A percentile compares a stretch with the other conserved stretches of the same genome.
These are phyloP conservation scores for Sordariomycetes sp. DNA, from an alignment of 2,329 filamentous ascomycete species.

Conservation along the genomic window DNA sequence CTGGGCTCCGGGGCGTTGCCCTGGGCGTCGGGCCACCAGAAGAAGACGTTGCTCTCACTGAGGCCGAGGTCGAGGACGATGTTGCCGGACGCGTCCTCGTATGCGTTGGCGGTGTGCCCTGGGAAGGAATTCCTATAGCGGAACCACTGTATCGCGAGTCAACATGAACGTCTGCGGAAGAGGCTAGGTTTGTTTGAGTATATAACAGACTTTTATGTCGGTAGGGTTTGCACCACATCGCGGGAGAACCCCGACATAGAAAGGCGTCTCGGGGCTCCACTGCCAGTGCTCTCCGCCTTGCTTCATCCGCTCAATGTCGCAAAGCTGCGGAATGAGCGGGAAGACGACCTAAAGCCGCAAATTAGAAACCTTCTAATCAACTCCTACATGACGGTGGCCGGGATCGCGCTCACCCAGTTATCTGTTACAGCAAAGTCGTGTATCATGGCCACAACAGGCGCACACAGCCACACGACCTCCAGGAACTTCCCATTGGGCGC, in stretches of 20 bases:
- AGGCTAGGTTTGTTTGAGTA: background rate
- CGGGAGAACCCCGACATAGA: constrained; percentile 6
- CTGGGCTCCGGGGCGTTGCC: constrained; percentile 20
- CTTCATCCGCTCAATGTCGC: constrained; percentile 24
- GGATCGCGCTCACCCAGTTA: too few species aligned
- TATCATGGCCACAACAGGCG: constrained; percentile 24
- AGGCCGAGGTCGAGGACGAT: constrained; percentile 22
- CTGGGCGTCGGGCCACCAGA: constrained; percentile 26
- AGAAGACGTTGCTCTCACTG: constrained; percentile 27
- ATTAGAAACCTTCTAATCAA: too few species aligned
- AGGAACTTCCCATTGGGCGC: constrained; percentile 15
- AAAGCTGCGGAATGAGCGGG: constrained; percentile 20
- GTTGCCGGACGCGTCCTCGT: constrained; percentile 18
- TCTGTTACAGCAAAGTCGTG: constrained; percentile 29
- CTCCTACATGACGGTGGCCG: too few species aligned
- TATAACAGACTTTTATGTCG: background rate
- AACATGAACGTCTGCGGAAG: too few species aligned
- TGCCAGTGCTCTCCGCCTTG: constrained; percentile 18
- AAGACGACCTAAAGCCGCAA: too few species aligned
- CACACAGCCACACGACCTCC: constrained; percentile 20
- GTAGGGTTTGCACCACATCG: background rate
- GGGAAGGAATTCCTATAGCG: constrained; percentile 20
- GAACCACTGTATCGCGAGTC: constrained; percentile 21
- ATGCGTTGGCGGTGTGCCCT: constrained; percentile 24
- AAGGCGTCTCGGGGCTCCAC: constrained; percentile 15